These are phyloP conservation scores for Lindgomyces ingoldianus DNA, from an alignment of 495 filamentous ascomycete species.

Conservation along the genomic window DNA sequence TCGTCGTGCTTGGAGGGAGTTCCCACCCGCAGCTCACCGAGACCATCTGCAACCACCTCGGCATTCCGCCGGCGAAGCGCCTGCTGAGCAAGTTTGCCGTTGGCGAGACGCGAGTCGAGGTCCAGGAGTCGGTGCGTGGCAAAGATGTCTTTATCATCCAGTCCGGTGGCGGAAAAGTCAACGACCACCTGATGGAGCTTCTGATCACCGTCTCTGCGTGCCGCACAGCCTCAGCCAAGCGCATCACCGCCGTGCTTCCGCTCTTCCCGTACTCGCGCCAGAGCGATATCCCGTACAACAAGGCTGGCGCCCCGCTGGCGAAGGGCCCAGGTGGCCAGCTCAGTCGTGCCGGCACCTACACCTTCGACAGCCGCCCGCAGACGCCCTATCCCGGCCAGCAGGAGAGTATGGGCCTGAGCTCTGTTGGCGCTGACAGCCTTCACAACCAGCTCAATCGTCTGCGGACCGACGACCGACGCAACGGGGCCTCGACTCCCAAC, in stretches of 20 bases:
- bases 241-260: slow-evolving; percentile 90
- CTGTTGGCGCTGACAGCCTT: slow-evolving; percentile 64
- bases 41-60: slow-evolving; percentile 81
- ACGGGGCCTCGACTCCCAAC: slow-evolving; percentile 49
- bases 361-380: slow-evolving; percentile 87
- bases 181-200: slow-evolving; percentile 93
- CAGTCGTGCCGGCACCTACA: slow-evolving; percentile 57
- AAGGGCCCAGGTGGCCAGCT: slow-evolving; percentile 56
- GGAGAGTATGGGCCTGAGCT: slow-evolving; percentile 61
- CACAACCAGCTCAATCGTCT: slow-evolving; percentile 65
- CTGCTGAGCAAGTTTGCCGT: slow-evolving; percentile 88
- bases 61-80: slow-evolving; percentile 78
- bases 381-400: slow-evolving; percentile 73
- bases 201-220: slow-evolving; percentile 96
- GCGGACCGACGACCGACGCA: slow-evolving; percentile 55
- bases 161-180: slow-evolving; percentile 84
- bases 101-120: slow-evolving; percentile 93
- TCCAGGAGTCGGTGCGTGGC: slow-evolving; percentile 89
- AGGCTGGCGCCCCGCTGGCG: slow-evolving; percentile 81
- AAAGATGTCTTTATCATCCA: slow-evolving; percentile 99
- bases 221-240: slow-evolving; percentile 89
- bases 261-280: slow-evolving; percentile 96
- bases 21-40: slow-evolving; percentile 87
- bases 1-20: slow-evolving; percentile 89
- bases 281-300: slow-evolving; percentile 94